Percentiles rank a stretch among this genome's conserved stretches.
These are phyloP conservation scores for Triglochin maritima DNA, from an alignment of 106 monocot genomes.

Conservation along the genomic window DNA sequence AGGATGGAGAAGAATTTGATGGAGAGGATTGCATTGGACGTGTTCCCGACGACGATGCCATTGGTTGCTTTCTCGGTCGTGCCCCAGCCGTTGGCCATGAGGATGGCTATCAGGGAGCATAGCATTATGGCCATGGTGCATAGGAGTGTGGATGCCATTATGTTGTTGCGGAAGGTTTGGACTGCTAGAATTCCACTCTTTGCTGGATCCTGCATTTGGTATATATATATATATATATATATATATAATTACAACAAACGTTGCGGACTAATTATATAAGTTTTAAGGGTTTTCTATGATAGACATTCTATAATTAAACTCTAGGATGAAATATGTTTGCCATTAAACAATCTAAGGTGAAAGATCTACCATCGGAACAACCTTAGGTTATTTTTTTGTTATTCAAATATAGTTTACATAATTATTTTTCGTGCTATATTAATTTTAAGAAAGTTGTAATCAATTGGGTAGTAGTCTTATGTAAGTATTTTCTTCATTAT, in stretches of 20 bases:
- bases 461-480: no score
- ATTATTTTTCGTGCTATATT: no score
- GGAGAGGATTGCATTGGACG: conserved; percentile 16
- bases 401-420: no score
- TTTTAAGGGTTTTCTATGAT: no score
- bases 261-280: neutral
- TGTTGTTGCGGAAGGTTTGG: conserved; percentile 62
- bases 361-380: no score
- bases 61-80: neutral
- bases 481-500: no score
- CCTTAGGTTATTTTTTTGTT: no score
- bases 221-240: neutral
- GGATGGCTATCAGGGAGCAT: conserved; percentile 45
- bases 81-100: conserved; percentile 36
- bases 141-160: conserved; percentile 80
- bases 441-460: no score
- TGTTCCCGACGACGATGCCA: conserved; percentile 26
- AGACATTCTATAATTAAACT: no score
- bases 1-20: conserved; percentile 73
- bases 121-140: conserved; percentile 65
- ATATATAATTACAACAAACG: neutral
- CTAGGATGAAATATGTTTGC: no score
- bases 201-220: neutral
- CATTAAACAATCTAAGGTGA: no score
- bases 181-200: conserved; percentile 1